Percentiles rank a stretch among this genome's conserved stretches.
These are phyloP conservation scores for Anastatica hierochuntica DNA, from an alignment of 345 rosid genomes.

Conservation along the genomic window DNA sequence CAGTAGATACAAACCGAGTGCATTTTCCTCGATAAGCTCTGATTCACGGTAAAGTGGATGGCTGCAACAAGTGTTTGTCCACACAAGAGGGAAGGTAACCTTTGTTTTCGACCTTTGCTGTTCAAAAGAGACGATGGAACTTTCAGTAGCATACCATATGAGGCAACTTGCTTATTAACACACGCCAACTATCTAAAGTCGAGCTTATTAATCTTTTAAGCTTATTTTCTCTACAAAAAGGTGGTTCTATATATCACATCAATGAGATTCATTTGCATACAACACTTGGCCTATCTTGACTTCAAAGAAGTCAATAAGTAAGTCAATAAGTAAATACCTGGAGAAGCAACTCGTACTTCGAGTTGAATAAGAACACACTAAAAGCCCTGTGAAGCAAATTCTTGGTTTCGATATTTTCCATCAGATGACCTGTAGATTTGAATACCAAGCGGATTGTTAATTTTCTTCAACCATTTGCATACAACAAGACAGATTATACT, in stretches of 20 bases:
- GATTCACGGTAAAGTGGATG: constrained; percentile 80
- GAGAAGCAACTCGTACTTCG: constrained; percentile 89
- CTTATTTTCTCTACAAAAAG: no score
- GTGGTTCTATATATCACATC: no score
- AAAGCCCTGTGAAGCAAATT: constrained; percentile 84
- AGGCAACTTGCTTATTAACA: no score
- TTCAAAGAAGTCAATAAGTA: no score
- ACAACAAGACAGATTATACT: no score
- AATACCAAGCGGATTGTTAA: no score
- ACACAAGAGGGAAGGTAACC: constrained; percentile 57
- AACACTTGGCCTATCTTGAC: no score
- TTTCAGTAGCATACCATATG: neutral
- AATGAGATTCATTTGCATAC: no score
- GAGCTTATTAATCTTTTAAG: no score
- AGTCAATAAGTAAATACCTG: constrained; percentile 40
- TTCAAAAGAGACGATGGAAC: neutral
- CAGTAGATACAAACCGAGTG: no score
- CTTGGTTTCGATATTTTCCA: constrained; percentile 75
- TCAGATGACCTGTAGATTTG: constrained; percentile 64
- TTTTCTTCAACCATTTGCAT: no score
- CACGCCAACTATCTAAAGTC: no score
- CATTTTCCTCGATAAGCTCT: neutral
- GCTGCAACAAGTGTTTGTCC: constrained; percentile 99
- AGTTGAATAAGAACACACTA: constrained; percentile 84
- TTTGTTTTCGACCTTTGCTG: neutral